Evolutionary conservation across 2,329 filamentous ascomycete species (phyloP).

Genomic region (Aureobasidium sp.): DNA sequence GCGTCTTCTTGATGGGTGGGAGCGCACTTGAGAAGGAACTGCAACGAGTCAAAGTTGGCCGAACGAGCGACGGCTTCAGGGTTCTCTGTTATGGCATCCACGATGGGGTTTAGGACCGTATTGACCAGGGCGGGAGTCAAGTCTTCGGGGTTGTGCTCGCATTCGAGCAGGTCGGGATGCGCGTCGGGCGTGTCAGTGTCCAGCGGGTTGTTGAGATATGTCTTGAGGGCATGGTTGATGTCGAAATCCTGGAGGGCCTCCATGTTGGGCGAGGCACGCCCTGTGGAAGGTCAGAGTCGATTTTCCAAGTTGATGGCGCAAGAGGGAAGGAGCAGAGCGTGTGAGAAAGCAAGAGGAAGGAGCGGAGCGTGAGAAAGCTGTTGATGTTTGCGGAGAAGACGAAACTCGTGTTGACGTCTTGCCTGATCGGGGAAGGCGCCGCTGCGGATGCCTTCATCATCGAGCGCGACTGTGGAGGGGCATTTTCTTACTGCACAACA

Average conservation of each 20-base stretch:
- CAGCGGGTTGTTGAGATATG: slow-evolving; percentile 89
- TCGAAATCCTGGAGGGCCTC: slow-evolving; percentile 58
- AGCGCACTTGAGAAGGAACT: slow-evolving; percentile 93
- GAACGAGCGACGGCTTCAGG: slow-evolving; percentile 79
- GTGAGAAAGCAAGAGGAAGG: neutral
- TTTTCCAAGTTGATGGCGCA: neutral
- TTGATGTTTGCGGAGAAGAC: slow-evolving; percentile 13
- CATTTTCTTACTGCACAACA: neutral
- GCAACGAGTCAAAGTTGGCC: slow-evolving; percentile 81
- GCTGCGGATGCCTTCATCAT: neutral
- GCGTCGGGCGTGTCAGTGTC: slow-evolving; percentile 81
- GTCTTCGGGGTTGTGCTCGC: slow-evolving; percentile 83
- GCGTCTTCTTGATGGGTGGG: slow-evolving; percentile 32
- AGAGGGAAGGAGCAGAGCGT: neutral
- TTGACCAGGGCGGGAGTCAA: slow-evolving; percentile 75
- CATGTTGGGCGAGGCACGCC: slow-evolving; percentile 10
- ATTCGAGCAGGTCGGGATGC: slow-evolving; percentile 74
- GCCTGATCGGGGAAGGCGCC: slow-evolving; percentile 7
- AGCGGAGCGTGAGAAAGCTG: neutral
- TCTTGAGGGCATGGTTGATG: slow-evolving; percentile 92
- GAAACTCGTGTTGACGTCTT: slow-evolving; percentile 9
- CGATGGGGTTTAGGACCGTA: slow-evolving; percentile 79
- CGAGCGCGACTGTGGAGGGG: neutral
- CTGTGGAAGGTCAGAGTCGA: neutral
- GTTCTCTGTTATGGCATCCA: slow-evolving; percentile 86